phyloP scores from a whole-genome alignment of 805 yeast species.

The Candida pseudoglaebosa region DNA sequence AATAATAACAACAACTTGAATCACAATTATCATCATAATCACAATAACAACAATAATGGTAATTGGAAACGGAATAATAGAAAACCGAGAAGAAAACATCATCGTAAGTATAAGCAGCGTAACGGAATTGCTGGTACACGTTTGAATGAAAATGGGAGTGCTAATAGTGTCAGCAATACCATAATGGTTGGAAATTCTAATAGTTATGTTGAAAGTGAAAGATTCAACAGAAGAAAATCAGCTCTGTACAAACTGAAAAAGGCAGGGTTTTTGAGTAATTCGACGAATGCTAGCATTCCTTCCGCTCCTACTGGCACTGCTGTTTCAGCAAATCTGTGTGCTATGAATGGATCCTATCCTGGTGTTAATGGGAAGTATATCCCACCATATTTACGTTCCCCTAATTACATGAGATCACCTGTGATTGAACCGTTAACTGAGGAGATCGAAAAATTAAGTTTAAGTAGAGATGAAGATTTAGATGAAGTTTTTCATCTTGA shows the following conservation, averaged over 20 bases:
- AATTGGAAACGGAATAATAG: constrained; percentile 15
- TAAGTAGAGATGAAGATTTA: constrained; percentile 23
- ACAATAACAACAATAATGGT: constrained; percentile 10
- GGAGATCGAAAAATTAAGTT: constrained; percentile 26
- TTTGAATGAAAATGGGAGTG: constrained; percentile 1
- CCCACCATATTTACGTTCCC: constrained; percentile 42
- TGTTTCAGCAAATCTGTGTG: constrained; percentile 1
- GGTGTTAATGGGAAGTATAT: constrained; percentile 30
- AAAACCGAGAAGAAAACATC: constrained; percentile 14
- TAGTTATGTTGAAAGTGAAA: not conserved
- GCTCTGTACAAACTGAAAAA: constrained; percentile 16
- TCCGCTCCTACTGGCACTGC: constrained; percentile 1
- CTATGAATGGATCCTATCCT: constrained; percentile 6
- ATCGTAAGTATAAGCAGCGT: constrained; percentile 5
- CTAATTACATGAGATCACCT: constrained; percentile 29
- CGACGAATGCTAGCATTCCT: not conserved
- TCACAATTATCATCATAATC: constrained; percentile 1
- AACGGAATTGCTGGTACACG: constrained; percentile 3
- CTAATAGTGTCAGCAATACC: not conserved
- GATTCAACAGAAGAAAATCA: constrained; percentile 16
- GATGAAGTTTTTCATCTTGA: constrained; percentile 42
- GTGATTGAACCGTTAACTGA: constrained; percentile 31
- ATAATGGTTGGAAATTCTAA: not conserved
- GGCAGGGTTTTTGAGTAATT: not conserved
- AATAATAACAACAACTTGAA: constrained; percentile 5